A percentile compares a stretch with the other conserved stretches of the same genome.
These are phyloP conservation scores for Sarocladium kiliense DNA, from an alignment of 2,329 filamentous ascomycete species.

Conservation along the genomic window DNA sequence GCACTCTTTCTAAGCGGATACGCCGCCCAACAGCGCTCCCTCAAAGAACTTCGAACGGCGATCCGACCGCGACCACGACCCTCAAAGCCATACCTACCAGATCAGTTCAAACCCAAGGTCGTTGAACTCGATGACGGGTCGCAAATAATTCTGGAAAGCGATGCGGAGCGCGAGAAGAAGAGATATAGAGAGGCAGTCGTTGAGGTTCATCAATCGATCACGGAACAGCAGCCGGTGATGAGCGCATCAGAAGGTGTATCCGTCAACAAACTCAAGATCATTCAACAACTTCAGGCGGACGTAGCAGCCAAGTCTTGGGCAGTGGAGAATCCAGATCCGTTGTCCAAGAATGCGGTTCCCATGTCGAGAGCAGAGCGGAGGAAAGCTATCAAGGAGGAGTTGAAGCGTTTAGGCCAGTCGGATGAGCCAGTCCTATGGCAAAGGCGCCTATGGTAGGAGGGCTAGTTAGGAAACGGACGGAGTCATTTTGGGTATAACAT, in stretches of 20 bases:
- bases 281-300: slow-evolving; percentile 26
- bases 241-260: slow-evolving; percentile 14
- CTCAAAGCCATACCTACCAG: slow-evolving; percentile 43
- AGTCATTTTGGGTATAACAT: background rate
- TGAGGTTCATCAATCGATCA: slow-evolving; percentile 16
- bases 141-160: slow-evolving; percentile 32
- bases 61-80: slow-evolving; percentile 45
- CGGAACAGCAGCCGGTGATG: slow-evolving; percentile 21
- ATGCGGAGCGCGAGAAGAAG: slow-evolving; percentile 23
- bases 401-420: slow-evolving; percentile 40
- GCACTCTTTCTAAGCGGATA: slow-evolving; percentile 87
- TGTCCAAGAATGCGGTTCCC: slow-evolving; percentile 37
- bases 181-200: slow-evolving; percentile 17
- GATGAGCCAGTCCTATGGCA: slow-evolving; percentile 47
- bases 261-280: slow-evolving; percentile 23
- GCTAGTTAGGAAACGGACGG: background rate
- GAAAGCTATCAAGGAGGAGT: slow-evolving; percentile 53
- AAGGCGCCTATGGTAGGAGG: slow-evolving; percentile 44
- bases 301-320: slow-evolving; percentile 27
- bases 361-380: slow-evolving; percentile 49
- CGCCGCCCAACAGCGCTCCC: slow-evolving; percentile 78
- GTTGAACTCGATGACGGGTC: slow-evolving; percentile 43
- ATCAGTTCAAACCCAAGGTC: slow-evolving; percentile 41
- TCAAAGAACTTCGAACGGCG: slow-evolving; percentile 69
- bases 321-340: slow-evolving; percentile 29